Conservation (phyloP, 2,329 filamentous ascomycete species). For the Colletotrichum sidae region DNA sequence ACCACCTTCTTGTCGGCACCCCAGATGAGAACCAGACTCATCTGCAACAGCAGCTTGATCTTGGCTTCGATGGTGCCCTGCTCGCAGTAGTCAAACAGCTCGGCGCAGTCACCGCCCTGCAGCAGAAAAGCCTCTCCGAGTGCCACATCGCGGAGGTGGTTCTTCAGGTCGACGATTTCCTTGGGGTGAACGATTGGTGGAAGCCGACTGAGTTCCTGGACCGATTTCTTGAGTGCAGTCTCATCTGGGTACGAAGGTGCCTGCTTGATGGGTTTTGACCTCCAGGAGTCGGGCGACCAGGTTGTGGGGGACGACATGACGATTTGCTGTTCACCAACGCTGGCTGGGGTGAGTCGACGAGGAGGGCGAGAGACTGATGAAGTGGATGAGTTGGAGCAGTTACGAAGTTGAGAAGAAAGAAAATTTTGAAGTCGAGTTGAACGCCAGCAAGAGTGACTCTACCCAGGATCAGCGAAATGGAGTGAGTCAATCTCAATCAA, state of each 20-base stretch:
- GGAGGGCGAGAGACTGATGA: not conserved
- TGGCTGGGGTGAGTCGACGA: not conserved
- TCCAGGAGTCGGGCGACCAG: conserved; percentile 78
- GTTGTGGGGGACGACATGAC: conserved; percentile 30
- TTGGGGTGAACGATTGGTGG: conserved; percentile 83
- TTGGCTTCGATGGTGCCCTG: conserved; percentile 92
- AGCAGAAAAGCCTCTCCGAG: conserved; percentile 92
- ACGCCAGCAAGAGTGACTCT: conserved; percentile 19
- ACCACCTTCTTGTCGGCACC: conserved; percentile 85
- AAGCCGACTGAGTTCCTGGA: conserved; percentile 73
- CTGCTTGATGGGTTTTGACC: conserved; percentile 83
- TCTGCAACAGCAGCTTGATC: conserved; percentile 95
- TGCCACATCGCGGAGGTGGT: conserved; percentile 85
- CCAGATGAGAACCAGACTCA: conserved; percentile 96
- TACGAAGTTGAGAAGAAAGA: not conserved
- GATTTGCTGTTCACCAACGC: not conserved
- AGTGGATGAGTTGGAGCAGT: not conserved
- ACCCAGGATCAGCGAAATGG: not conserved
- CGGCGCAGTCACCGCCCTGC: conserved; percentile 96
- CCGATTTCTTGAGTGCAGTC: conserved; percentile 67
- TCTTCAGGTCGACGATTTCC: conserved; percentile 84
- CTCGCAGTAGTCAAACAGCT: conserved; percentile 96
- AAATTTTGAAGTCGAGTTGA: not conserved
- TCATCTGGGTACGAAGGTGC: conserved; percentile 76
- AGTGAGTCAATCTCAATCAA: conserved; percentile 30